phyloP scores from a whole-genome alignment of 352 stramenopile genomes.

The Globisporangium parvum region DNA sequence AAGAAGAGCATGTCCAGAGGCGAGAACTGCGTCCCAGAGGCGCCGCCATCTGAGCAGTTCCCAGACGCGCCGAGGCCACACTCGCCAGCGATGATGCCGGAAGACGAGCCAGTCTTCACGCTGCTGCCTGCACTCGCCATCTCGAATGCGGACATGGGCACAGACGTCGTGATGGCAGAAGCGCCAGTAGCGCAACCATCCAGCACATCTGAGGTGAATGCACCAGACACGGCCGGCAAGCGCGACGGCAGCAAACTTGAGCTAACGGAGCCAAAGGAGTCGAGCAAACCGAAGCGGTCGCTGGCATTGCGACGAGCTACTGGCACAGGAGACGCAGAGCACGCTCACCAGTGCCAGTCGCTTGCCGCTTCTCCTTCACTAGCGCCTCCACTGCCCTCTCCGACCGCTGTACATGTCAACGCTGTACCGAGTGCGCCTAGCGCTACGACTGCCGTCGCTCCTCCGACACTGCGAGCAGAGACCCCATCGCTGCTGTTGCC shows the following conservation, averaged over 20 bases:
- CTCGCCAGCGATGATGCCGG: conserved; percentile 3
- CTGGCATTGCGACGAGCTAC: conserved; percentile 7
- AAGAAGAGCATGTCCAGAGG: background rate
- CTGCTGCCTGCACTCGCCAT: conserved; percentile 1
- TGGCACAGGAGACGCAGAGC: background rate
- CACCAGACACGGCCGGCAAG: too few relatives aligned
- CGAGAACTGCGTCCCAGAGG: conserved; percentile 28
- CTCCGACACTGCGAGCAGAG: background rate
- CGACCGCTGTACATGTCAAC: background rate
- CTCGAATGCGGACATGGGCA: background rate
- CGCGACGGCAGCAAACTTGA: background rate
- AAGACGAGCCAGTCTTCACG: conserved; percentile 12
- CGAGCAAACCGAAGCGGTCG: conserved; percentile 7
- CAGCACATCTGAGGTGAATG: too few relatives aligned
- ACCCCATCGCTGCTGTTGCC: background rate
- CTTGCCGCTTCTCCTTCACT: too few relatives aligned
- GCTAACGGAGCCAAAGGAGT: background rate
- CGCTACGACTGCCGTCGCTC: background rate
- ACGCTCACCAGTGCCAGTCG: background rate
- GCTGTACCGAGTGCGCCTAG: background rate
- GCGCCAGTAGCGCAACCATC: background rate
- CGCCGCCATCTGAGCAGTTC: conserved; percentile 5
- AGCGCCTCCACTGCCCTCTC: background rate
- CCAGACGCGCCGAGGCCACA: background rate
- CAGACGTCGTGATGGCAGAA: background rate